Conservation (phyloP, 805 yeast species). For the Torulaspora indica region DNA sequence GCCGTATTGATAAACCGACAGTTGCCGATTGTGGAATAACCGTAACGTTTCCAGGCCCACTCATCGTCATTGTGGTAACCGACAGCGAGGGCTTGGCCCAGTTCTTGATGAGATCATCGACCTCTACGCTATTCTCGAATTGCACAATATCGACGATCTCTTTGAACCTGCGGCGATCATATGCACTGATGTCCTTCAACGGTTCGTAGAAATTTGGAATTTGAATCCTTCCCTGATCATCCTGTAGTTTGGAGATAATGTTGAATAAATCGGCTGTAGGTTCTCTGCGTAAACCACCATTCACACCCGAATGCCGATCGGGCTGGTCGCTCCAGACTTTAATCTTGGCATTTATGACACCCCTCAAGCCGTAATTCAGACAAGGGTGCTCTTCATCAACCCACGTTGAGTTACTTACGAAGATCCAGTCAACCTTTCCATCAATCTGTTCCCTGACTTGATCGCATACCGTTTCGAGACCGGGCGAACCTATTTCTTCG, state of each 20-base stretch:
- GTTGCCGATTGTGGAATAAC: conserved; percentile 80
- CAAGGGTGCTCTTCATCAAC: conserved; percentile 85
- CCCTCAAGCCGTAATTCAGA: conserved; percentile 89
- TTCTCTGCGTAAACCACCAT: conserved; percentile 86
- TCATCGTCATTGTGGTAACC: conserved; percentile 73
- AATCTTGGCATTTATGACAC: conserved; percentile 78
- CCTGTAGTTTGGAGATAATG: conserved; percentile 58
- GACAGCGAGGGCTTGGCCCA: conserved; percentile 93
- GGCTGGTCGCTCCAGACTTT: conserved; percentile 68
- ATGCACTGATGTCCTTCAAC: conserved; percentile 51
- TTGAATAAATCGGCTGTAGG: conserved; percentile 84
- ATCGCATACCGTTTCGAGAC: conserved; percentile 66
- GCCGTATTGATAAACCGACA: conserved; percentile 74
- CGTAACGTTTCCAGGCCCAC: conserved; percentile 87
- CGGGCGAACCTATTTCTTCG: conserved; percentile 89
- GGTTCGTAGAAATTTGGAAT: conserved; percentile 70
- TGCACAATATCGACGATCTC: conserved; percentile 48
- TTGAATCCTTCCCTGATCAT: conserved; percentile 49
- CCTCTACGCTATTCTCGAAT: conserved; percentile 29
- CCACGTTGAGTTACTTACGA: conserved; percentile 92
- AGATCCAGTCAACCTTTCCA: conserved; percentile 70
- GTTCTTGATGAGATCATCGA: conserved; percentile 60
- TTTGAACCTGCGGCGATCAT: conserved; percentile 58
- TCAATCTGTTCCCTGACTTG: conserved; percentile 54
- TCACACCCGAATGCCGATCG: conserved; percentile 93